Evolutionary conservation across 805 yeast species (phyloP), one percentile per base, ranked within the genome.

Genomic region (Schwanniomyces yamadae): DNA sequence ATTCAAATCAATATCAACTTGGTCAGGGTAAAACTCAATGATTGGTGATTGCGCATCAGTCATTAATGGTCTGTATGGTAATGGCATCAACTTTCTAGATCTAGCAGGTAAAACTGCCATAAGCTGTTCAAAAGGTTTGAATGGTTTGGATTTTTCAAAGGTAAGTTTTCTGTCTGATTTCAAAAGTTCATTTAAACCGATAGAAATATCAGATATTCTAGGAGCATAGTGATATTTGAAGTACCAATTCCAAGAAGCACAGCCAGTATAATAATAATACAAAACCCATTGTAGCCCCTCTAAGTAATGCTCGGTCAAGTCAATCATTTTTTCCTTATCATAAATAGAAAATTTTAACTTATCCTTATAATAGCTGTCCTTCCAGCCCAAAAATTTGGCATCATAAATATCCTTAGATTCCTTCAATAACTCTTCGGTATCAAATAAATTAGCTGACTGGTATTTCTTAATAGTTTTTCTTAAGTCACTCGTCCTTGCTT

Each of bases 211-310:
- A 4, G 96, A 87, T 40, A 91, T 87, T 68, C 95, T 79, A 31
- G 99, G 99, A 12, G 98, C 78, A 59, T 91, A 91, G 57, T 93
- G 97, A 59, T 86, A 85, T 46, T 71, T 78, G 58, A 77, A 91
- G 56, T 77, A 91, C 99, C 98, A 91, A 29, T 86, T 82, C 99
- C 99, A 91, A 2, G 98, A 89, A 25, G 87, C 85, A 54, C 87
- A 82, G 18, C 97, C 98, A 48, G 76, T 75, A 55, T 89, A 91
- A 62, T 91, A 91, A 65, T 91, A 91, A 53, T 75, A 80, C 59
- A 93, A 68, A 10, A 93, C 98, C 99, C 99, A 91, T 63, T 91
- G 99, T 44, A 91, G 71, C 46, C 99, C 99, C 61, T 90, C 96
- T 27, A 93, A 71, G 55, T 90, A 93, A 54, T 86, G 89, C 47